phyloP scores from a whole-genome alignment of 768 basidiomycete species.

The Austroboletus eburneus region DNA sequence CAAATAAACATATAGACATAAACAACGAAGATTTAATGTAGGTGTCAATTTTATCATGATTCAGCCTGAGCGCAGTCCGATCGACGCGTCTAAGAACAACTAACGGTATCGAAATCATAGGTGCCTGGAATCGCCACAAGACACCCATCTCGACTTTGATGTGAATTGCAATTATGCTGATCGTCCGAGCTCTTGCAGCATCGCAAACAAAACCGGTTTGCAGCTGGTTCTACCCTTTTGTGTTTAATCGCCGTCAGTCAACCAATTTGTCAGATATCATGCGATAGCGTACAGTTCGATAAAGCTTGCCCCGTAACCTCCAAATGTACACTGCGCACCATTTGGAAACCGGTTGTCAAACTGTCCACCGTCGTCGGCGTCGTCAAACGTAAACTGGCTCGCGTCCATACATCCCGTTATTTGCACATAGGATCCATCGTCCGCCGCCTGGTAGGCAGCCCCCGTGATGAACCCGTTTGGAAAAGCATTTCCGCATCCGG shows the following conservation, averaged over 20 bases:
- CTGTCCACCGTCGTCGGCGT: constrained; percentile 44
- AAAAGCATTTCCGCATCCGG: constrained; percentile 27
- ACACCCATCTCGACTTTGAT: constrained; percentile 16
- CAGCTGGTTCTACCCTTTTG: constrained; percentile 42
- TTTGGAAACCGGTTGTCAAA: constrained; percentile 49
- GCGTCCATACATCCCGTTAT: constrained; percentile 39
- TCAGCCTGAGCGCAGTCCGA: too few species aligned
- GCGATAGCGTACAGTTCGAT: constrained; percentile 41
- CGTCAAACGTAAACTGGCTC: constrained; percentile 29
- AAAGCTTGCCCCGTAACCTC: constrained; percentile 49
- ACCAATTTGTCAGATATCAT: neutral
- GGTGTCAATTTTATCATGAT: too few species aligned
- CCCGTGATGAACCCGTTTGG: constrained; percentile 37
- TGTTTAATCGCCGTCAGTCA: neutral
- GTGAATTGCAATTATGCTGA: constrained; percentile 49
- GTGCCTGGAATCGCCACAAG: neutral
- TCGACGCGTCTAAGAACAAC: neutral
- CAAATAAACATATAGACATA: too few species aligned
- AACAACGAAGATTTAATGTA: too few species aligned
- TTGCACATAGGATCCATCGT: constrained; percentile 39
- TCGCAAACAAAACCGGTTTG: constrained; percentile 45
- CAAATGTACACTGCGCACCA: constrained; percentile 50
- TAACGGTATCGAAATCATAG: neutral
- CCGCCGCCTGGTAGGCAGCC: constrained; percentile 29
- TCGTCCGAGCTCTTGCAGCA: constrained; percentile 42